Evolutionary conservation across 306 rosid genomes (phyloP), one percentile per base, ranked within the genome.

Genomic region (Styphnolobium japonicum): DNA sequence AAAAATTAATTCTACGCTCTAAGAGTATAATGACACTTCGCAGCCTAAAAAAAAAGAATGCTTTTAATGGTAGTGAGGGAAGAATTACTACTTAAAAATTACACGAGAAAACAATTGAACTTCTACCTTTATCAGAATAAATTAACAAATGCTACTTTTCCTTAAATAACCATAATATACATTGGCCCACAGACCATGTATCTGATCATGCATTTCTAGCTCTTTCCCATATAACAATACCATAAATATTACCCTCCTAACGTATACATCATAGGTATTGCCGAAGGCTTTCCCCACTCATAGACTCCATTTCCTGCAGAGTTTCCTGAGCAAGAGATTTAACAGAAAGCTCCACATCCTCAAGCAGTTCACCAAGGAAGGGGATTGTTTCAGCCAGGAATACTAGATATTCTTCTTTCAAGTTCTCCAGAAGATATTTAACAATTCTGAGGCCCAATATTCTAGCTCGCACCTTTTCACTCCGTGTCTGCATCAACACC

Each of bases 401-500:
- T 3, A 91, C 97, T 15, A 91, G 77, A 79, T 92, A 94, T 72
- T 94, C 98, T 82, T 94, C 98, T 60, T 92, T 92, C 85, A 92
- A 79, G 79, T 90, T 86, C 75, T 94, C 95, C 90, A 94, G 29
- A 31, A 94, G 77, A 81, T 86, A 86, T 75, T 90, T 91, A 0
- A 92, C 86, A 21, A 89, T 71, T 78, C 92, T 89, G 3, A 94
- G 87, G n/a, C 94, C 97, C 88, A 94, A 78, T 33, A 89, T 87
- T 81, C 94, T 86, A n/a, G 90, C 60, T 48, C 97, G 90, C 6
- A 86, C 74, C 81, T 86, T 92, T 16, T 95, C 97, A 42, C 90
- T 88, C 23, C 98, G 80, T 48, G 98, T 92, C 63, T 88, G 97
- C 96, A 95, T 89, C 84, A 95, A 87, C 25, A 95, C 98, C 98